These are phyloP conservation scores for Pholiota microspora DNA, from an alignment of 768 basidiomycete species.

Conservation along the genomic window DNA sequence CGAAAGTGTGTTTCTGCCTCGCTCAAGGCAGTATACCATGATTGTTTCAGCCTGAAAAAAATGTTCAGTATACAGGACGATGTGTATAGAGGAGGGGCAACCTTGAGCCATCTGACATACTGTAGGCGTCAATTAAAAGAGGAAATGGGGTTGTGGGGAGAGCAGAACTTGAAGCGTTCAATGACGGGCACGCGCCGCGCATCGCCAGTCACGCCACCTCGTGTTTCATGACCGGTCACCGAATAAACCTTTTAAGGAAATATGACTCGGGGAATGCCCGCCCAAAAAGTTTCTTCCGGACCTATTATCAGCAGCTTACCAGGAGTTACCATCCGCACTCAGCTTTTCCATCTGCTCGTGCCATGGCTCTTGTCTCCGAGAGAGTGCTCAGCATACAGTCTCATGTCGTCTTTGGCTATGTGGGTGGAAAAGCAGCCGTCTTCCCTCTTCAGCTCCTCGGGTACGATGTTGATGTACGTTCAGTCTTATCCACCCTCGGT, in stretches of 20 bases:
- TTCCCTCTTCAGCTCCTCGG: conserved; percentile 84
- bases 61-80: not conserved
- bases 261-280: conserved; percentile 3
- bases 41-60: conserved; percentile 66
- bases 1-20: conserved; percentile 78
- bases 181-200: conserved; percentile 8
- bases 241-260: conserved; percentile 12
- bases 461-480: conserved; percentile 89
- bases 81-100: conserved; percentile 5
- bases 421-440: conserved; percentile 80
- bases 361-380: conserved; percentile 23
- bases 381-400: conserved; percentile 89
- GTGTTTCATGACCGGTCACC: conserved; percentile 1
- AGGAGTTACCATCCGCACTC: not conserved
- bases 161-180: conserved; percentile 4
- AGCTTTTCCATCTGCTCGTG: not conserved
- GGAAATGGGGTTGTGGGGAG: conserved; percentile 6
- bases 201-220: conserved; percentile 8
- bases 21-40: conserved; percentile 76
- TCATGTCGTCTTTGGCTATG: conserved; percentile 92
- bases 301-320: not conserved
- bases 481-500: conserved; percentile 1
- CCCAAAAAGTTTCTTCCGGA: not conserved
- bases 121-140: conserved; percentile 1
- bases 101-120: conserved; percentile 34